Evolutionary conservation across 495 filamentous ascomycete species (phyloP), one percentile per base, ranked within the genome.

Genomic region (Penicillium tannophilum): DNA sequence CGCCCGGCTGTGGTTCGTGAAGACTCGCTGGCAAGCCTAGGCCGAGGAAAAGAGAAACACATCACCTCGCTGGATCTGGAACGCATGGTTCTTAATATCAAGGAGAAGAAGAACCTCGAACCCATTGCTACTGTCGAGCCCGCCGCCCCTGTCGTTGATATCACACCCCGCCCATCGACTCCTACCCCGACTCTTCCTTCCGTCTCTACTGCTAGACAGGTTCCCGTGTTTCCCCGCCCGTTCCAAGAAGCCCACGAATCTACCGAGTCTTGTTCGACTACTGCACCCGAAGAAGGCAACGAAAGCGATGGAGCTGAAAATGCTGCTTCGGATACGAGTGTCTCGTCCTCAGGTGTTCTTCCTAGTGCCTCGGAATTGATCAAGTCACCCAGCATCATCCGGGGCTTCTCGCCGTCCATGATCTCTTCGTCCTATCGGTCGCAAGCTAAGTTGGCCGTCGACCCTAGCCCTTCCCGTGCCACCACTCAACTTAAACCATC

Each of bases 31-130:
- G 60, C 75, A 20, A 76, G 71, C 52, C 79, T 86, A 44, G 89
- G 86, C 63, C 82, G 87, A 56, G 88, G 88, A 16, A 86, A 84
- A 48, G 91, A 96, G 71, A 90, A 92, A 63, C 94, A 97, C 73
- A 95, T 97, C 55, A 94, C 92, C 0, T 89, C 92, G 2, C 78
- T 88, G 58, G 89, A 91, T 59, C 74, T 97, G 17, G 90, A 95
- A 76, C 92, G 92, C 67, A 94, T 96, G 86, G 89, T 97, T 0
- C 82, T 88, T 41, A 90, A 91, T 55, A 94, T 97, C 66, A 88
- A 93, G 67, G 86, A 92, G 67, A 80, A 80, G 68, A 90, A 90
- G 75, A 79, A 79, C 42, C 79, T 94, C n/a, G 77, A 82, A 63
- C 85, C 85, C 4, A 66, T 85, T 20, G 67, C 78, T 31, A 59